Evolutionary conservation across 495 filamentous ascomycete genomes (phyloP).

Genomic region (Hyaloscypha bicolor): DNA sequence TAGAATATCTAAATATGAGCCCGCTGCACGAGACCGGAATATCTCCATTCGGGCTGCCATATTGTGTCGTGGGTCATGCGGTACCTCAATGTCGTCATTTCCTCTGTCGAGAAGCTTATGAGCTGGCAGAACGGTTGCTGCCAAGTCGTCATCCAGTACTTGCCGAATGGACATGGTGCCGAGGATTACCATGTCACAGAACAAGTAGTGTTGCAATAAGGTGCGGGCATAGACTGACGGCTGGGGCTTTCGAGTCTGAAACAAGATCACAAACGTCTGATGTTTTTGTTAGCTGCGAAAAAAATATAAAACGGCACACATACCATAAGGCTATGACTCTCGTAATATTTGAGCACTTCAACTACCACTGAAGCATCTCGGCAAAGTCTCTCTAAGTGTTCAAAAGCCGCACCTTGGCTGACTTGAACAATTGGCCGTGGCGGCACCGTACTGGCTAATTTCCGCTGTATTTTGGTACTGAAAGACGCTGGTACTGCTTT

Average conservation of each 20-base stretch:
- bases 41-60: constrained; percentile 77
- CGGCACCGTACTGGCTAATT: constrained; percentile 87
- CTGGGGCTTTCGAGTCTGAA: constrained; percentile 77
- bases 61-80: constrained; percentile 74
- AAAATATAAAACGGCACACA: constrained; percentile 19
- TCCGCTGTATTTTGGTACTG: constrained; percentile 86
- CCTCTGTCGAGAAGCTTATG: constrained; percentile 69
- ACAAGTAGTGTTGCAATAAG: constrained; percentile 75
- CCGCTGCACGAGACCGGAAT: constrained; percentile 72
- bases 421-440: constrained; percentile 86
- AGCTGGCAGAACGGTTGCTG: constrained; percentile 71
- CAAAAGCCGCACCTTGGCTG: constrained; percentile 68
- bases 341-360: constrained; percentile 66
- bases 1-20: constrained; percentile 82
- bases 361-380: constrained; percentile 70
- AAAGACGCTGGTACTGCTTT: constrained; percentile 75
- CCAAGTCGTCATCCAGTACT: constrained; percentile 78
- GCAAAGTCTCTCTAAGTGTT: constrained; percentile 69
- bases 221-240: constrained; percentile 84
- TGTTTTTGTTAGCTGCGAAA: constrained; percentile 6
- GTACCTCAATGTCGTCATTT: constrained; percentile 75
- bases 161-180: constrained; percentile 69
- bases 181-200: constrained; percentile 66
- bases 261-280: constrained; percentile 68
- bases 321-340: constrained; percentile 69